These are phyloP conservation scores for Cryptomeria japonica DNA, from an alignment of 75 land plant species.

Conservation along the genomic window DNA sequence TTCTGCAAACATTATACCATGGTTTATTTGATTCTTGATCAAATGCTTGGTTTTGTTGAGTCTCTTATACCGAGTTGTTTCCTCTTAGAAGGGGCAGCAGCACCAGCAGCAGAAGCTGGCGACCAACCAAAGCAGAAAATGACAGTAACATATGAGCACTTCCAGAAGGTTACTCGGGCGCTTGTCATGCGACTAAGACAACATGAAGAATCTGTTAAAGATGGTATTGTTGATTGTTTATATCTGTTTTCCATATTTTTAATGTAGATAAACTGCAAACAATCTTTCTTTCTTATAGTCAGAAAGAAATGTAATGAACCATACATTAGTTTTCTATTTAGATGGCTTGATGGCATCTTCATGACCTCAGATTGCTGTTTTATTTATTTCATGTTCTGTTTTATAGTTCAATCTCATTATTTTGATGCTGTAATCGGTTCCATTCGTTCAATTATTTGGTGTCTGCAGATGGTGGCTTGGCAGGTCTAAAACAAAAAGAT, in stretches of 20 bases:
- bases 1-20: neutral
- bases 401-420: neutral
- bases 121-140: slow-evolving; percentile 67
- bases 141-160: slow-evolving; percentile 81
- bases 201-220: slow-evolving; percentile 79
- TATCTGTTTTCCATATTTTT: neutral
- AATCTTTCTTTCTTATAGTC: neutral
- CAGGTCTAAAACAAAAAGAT: slow-evolving; percentile 91
- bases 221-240: slow-evolving; percentile 52
- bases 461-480: slow-evolving; percentile 62
- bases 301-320: neutral
- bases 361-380: neutral
- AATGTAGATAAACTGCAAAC: neutral
- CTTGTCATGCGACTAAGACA: slow-evolving; percentile 92
- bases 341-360: neutral
- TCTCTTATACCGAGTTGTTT: neutral
- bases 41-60: neutral
- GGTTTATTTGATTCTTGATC: neutral
- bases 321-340: neutral
- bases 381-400: neutral
- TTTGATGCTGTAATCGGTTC: neutral
- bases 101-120: slow-evolving; percentile 18
- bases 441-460: slow-evolving; percentile 7
- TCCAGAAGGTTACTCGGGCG: slow-evolving; percentile 92
- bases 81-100: neutral